Base-by-base conservation (phyloP, 2,329 filamentous ascomycete species). In the Paraphoma sp. region DNA sequence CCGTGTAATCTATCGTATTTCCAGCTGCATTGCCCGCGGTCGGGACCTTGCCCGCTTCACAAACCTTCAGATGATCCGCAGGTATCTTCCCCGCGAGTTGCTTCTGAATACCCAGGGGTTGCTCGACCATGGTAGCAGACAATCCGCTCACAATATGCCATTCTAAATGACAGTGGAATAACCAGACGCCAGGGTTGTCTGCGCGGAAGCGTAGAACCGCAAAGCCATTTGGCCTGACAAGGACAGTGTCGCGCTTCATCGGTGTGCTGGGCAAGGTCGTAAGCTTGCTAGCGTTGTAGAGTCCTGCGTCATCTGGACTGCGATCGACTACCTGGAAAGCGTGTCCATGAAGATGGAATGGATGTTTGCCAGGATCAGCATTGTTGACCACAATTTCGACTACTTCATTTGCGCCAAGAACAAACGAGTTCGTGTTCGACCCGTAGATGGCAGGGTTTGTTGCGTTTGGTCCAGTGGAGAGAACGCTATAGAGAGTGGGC, bases 331-430 rank as follows among this genome's bases (percentile, higher is more conserved):
- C 59, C 57, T 78, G 75, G 67, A 78, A 77, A 28, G 59, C 64
- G 60, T 78, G 75, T 55, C 75, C 80, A 78, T 96, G 92, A 1
- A 96, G 76, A 74, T 90, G 87, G 79, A 89, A 88, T 0, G 87
- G 28, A 46, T 46, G 40, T n/a, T 74, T 87, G 42, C 91, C 82
- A 80, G 57, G 82, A 65, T 94, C 91, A 44, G 86, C 81, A 69
- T 93, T 94, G 80, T 93, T 91, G n/a, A 94, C 79, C 16, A 92
- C 77, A 48, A 94, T 83, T 70, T 93, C 87, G 29, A 93, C 85
- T n/a, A 91, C 81, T 30, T 86, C 77, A 53, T 84, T 85, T 59
- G 88, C 84, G 29, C 87, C 80, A 11, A 96, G 83, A 3, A 96
- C 82, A 64, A 92, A 84, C 1, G 82, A 78, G 42, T 81, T 80